Conservation (phyloP, 129 eudicot genomes). For the Flaveria linearis region DNA sequence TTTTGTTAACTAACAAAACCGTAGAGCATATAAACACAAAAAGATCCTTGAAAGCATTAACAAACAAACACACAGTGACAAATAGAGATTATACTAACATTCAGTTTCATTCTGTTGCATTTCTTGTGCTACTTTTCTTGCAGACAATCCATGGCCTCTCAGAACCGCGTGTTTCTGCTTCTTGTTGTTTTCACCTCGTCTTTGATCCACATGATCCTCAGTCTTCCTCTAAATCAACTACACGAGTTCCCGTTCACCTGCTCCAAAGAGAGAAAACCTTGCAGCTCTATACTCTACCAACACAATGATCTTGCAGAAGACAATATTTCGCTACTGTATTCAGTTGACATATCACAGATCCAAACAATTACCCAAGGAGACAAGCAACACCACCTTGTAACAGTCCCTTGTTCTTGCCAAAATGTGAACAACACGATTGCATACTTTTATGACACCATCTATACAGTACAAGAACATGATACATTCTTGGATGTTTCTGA, state of each 20-base stretch:
- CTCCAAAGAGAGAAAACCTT: slow-evolving; percentile 33
- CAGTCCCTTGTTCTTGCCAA: slow-evolving; percentile 68
- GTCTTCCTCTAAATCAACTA: slow-evolving; percentile 15
- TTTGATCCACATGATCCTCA: slow-evolving; percentile 13
- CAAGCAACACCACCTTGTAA: slow-evolving; percentile 46
- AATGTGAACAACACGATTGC: slow-evolving; percentile 48
- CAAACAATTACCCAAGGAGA: slow-evolving; percentile 22
- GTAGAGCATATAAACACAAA: slow-evolving; percentile 22
- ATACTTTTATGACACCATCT: slow-evolving; percentile 66
- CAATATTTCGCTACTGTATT: slow-evolving; percentile 43
- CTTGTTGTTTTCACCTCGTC: slow-evolving; percentile 27
- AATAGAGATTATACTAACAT: slow-evolving; percentile 17
- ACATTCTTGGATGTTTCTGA: slow-evolving; percentile 49
- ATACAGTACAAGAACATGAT: slow-evolving; percentile 39
- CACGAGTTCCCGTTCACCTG: slow-evolving; percentile 42
- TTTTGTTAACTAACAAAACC: slow-evolving; percentile 27
- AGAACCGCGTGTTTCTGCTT: slow-evolving; percentile 26
- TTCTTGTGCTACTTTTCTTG: slow-evolving; percentile 25
- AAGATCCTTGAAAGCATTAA: slow-evolving; percentile 34
- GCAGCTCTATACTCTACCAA: slow-evolving; percentile 61
- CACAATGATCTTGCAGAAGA: slow-evolving; percentile 46
- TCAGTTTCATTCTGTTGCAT: slow-evolving; percentile 16
- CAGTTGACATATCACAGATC: slow-evolving; percentile 50
- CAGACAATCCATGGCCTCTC: slow-evolving; percentile 50
- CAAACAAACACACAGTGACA: slow-evolving; percentile 52